These are phyloP conservation scores for Tinospora cordifolia DNA, from an alignment of 164 flowering plant genomes.

Conservation along the genomic window DNA sequence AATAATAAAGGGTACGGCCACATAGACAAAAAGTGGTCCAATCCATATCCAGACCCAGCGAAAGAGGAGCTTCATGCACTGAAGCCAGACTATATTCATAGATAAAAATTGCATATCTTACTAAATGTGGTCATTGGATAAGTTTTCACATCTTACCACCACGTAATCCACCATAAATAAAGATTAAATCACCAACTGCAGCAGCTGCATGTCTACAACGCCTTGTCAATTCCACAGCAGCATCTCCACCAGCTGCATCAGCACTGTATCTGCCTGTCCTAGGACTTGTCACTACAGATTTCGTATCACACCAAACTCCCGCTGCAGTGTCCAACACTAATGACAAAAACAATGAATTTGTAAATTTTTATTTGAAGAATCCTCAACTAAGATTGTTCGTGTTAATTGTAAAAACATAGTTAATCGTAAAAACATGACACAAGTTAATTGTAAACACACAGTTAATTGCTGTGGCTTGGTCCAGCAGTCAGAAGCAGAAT, in stretches of 20 bases:
- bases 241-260: conserved; percentile 99
- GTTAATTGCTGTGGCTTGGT: too few relatives aligned
- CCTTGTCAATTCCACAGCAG: conserved; percentile 90
- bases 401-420: too few relatives aligned
- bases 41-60: too few relatives aligned
- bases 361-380: not conserved
- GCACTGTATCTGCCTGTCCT: conserved; percentile 95
- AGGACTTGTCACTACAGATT: conserved; percentile 91
- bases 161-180: conserved; percentile 96
- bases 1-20: too few relatives aligned
- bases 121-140: not conserved
- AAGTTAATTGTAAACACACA: too few relatives aligned
- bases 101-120: not conserved
- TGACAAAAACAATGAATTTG: conserved; percentile 15
- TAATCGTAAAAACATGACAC: too few relatives aligned
- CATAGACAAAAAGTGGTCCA: too few relatives aligned
- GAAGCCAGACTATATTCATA: not conserved
- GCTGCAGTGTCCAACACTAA: conserved; percentile 98
- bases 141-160: conserved; percentile 63
- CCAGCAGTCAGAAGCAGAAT: too few relatives aligned
- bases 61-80: too few relatives aligned
- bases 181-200: conserved; percentile 90
- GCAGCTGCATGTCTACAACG: conserved; percentile 99
- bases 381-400: not conserved
- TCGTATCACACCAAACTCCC: conserved; percentile 99